Evolutionary conservation across 257 asterid genomes (phyloP), one percentile per base, ranked within the genome.

Genomic region (Primulina huaijiensis): DNA sequence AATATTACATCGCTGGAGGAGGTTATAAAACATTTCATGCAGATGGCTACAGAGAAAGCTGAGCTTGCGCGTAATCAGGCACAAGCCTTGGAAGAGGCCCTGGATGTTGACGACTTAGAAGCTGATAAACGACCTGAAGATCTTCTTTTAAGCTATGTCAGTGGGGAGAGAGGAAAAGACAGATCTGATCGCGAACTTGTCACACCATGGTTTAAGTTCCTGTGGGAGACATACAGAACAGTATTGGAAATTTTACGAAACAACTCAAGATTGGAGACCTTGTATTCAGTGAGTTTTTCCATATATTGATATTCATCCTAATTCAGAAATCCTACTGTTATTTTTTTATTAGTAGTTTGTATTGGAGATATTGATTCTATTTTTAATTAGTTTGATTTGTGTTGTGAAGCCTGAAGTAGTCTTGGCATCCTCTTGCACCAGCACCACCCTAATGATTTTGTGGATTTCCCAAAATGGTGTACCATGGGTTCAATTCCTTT

Each of bases 61-160:
- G 97, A 90, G 80, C 84, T 74, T 56, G 98, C 98, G 3, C 90
- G 93, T 33, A 88, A 65, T 73, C 86, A 90, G 78, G 93, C 98
- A 3, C 88, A 88, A 68, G 98, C 91, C 29, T 70, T 86, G 70
- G 98, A 92, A 73, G 98, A 88, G 77, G 97, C 96, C 68, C 65
- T 92, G 77, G 97, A 92, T 74, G 79, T 92, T 30, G 98, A 88
- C 65, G 98, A 92, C 81, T 80, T 92, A 60, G 98, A 90, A 75
- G 98, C 93, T 9, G 98, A 92, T 76, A 92, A 80, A 68, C 86
- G 94, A 77, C 98, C 98, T 10, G 98, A 92, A 83, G 98, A 92
- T 79, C 87, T 92, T 52, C 88, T 92, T 90, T 46, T 92, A 90
- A 92, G 98, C 79, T 92, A 87, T 78, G 98, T 92, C 30, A 92